Base-by-base conservation (phyloP, 345 rosid genomes). In the Acer yangbiense region DNA sequence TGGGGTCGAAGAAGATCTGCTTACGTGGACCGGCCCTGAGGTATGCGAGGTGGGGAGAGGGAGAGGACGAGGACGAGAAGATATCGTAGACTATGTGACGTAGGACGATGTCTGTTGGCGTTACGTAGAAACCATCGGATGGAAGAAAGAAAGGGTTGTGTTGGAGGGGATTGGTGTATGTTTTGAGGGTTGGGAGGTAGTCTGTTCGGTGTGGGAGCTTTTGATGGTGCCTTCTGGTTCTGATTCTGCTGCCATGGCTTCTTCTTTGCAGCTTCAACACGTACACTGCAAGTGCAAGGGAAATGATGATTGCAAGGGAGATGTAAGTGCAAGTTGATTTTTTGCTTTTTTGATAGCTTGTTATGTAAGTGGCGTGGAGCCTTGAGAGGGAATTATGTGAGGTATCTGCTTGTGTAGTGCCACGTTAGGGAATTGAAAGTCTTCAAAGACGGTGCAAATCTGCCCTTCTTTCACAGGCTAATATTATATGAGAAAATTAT, bases 21-120 rank as follows among this genome's bases (percentile, higher is more conserved):
- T 81, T 74, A 23, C 97, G 89, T 2, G 98, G 98, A 6, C 98
- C 98, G 4, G 98, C 97, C 10, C 92, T 82, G 81, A 77, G 85
- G 78, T 90, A 92, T 68, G 93, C 93, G 9, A 73, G 20, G 54
- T 39, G 84, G 14, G 87, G 69, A 18, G 84, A 58, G 3, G 78
- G 72, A 5, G 76, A 52, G 17, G 85, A 44, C 3, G 25, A 23
- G 25, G 25, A 23, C 25, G 75, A 35, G 6, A 91, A 61, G 93
- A 83, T 14, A 98, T 93, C 41, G 99, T 89, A 35, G 79, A 82
- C 86, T 66, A 88, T 83, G 65, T 89, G 96, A 8, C 93, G 87
- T 52, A 95, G 88, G 75, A 95, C 65, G 80, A 87, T 76, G 79
- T 95, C 97, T 21, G 90, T 75, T 12, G 82, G 72, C 62, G 76